These are phyloP conservation scores for Dittrichia graveolens DNA, from an alignment of 129 eudicot species.

Conservation along the genomic window DNA sequence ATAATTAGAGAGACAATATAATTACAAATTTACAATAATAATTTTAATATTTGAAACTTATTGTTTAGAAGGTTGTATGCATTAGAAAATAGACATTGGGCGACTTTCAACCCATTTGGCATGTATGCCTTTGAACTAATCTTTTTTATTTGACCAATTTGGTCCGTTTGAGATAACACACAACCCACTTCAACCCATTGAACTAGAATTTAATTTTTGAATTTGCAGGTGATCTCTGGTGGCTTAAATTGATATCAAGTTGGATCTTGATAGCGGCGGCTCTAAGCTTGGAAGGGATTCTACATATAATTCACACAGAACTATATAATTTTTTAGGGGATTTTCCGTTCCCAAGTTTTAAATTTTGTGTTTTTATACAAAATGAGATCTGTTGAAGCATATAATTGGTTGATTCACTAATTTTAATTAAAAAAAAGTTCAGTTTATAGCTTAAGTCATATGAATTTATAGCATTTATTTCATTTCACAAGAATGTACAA, in stretches of 20 bases:
- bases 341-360: not conserved
- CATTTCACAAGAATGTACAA: slow-evolving; percentile 21
- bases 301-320: slow-evolving; percentile 9
- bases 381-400: not conserved
- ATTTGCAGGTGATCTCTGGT: slow-evolving; percentile 63
- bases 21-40: not conserved
- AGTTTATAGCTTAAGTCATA: not conserved
- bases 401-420: not conserved
- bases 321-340: not conserved
- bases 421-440: not conserved
- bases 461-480: slow-evolving; percentile 15
- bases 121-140: not conserved
- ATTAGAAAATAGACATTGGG: too few relatives aligned
- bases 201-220: not conserved
- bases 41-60: not conserved
- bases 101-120: not conserved
- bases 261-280: slow-evolving; percentile 10
- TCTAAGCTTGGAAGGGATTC: not conserved
- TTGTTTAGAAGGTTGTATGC: not conserved
- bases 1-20: not conserved
- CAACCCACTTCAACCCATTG: not conserved
- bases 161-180: not conserved
- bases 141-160: not conserved
- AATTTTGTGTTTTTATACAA: slow-evolving; percentile 20
- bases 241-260: slow-evolving; percentile 29